Evolutionary conservation across 2,329 filamentous ascomycete genomes (phyloP).

Genomic region (Aspergillus sp.): DNA sequence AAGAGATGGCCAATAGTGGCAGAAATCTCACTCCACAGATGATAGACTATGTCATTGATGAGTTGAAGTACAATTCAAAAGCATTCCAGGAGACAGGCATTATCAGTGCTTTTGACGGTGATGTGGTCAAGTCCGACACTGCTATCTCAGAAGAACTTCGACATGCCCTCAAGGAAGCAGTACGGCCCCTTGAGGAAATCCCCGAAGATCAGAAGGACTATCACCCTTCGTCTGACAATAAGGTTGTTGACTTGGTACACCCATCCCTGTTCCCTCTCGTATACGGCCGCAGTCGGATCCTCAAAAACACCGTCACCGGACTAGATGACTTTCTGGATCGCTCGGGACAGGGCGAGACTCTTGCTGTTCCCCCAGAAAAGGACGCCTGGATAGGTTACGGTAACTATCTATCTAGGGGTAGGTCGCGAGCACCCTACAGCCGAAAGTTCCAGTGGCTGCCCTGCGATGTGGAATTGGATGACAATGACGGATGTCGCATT

Average conservation of each 20-base stretch:
- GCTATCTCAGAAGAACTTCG: slow-evolving; percentile 38
- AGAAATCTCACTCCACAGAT: slow-evolving; percentile 25
- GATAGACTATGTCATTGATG: slow-evolving; percentile 38
- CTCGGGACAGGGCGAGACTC: slow-evolving; percentile 9
- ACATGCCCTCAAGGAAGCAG: slow-evolving; percentile 42
- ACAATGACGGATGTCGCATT: slow-evolving; percentile 19
- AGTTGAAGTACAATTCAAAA: slow-evolving; percentile 46
- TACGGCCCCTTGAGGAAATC: slow-evolving; percentile 46
- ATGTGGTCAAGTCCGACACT: slow-evolving; percentile 51
- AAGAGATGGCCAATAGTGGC: slow-evolving; percentile 17
- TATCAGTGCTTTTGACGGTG: slow-evolving; percentile 40
- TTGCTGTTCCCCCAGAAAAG: neutral
- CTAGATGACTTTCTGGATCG: slow-evolving; percentile 19
- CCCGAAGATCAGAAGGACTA: slow-evolving; percentile 52
- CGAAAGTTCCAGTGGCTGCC: slow-evolving; percentile 45
- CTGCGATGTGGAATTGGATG: slow-evolving; percentile 28
- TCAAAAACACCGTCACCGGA: slow-evolving; percentile 13
- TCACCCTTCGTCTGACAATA: slow-evolving; percentile 55
- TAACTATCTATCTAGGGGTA: neutral
- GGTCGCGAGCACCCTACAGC: slow-evolving; percentile 13
- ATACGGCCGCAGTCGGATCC: slow-evolving; percentile 22
- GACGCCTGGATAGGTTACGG: neutral
- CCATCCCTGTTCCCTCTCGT: slow-evolving; percentile 48
- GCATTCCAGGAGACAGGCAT: slow-evolving; percentile 35
- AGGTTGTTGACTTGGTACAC: slow-evolving; percentile 62